Conservation (phyloP, 2,329 filamentous ascomycete genomes). For the Cordyceps cicadae region DNA sequence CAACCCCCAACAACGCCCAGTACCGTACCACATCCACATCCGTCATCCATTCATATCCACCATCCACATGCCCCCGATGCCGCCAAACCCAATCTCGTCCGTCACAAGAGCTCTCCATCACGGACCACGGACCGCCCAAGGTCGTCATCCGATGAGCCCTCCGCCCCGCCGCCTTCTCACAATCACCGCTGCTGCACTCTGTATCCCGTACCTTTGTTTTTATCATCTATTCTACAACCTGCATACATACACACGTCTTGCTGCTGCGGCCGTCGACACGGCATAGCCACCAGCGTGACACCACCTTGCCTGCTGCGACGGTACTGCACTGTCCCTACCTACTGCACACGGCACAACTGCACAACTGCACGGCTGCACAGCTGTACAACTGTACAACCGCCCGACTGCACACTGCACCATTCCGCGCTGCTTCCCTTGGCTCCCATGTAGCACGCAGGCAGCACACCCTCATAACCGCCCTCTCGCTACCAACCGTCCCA, state of each 20-base stretch:
- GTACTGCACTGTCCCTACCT: neutral
- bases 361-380: too few relatives aligned
- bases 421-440: neutral
- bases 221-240: neutral
- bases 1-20: neutral
- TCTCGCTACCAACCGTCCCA: neutral
- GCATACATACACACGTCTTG: neutral
- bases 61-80: slow-evolving; percentile 11
- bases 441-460: slow-evolving; percentile 6
- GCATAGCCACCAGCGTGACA: neutral
- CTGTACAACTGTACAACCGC: too few relatives aligned
- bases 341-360: too few relatives aligned
- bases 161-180: slow-evolving; percentile 1
- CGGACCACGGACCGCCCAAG: neutral
- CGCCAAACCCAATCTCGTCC: slow-evolving; percentile 8
- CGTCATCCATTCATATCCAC: neutral
- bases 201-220: neutral
- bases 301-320: neutral
- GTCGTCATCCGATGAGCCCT: slow-evolving; percentile 9
- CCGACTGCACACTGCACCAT: too few relatives aligned
- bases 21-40: too few relatives aligned
- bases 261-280: neutral
- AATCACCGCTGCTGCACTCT: neutral
- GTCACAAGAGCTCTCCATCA: slow-evolving; percentile 10
- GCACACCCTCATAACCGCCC: neutral